phyloP scores from a whole-genome alignment of 2,329 filamentous ascomycete genomes.

The Phyllosticta ampelicida region DNA sequence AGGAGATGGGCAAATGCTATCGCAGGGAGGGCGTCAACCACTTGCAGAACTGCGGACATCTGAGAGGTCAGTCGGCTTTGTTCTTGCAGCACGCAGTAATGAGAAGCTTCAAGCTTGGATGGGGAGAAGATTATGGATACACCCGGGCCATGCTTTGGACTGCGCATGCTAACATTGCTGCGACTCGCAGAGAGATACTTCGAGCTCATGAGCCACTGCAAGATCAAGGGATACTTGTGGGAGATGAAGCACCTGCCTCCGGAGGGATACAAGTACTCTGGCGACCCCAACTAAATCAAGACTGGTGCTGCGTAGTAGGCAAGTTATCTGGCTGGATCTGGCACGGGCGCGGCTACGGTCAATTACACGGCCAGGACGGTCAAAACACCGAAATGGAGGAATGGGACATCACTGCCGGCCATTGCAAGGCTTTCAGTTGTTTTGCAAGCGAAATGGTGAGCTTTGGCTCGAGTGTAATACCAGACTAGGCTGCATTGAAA shows the following conservation, averaged over 20 bases:
- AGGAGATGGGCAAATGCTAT: slow-evolving; percentile 82
- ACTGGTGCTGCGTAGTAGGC: background rate
- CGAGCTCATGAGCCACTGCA: slow-evolving; percentile 62
- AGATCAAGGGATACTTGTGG: slow-evolving; percentile 69
- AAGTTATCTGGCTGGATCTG: background rate
- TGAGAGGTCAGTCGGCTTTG: slow-evolving; percentile 56
- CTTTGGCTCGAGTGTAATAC: background rate
- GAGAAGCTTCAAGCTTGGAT: background rate
- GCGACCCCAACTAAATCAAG: background rate
- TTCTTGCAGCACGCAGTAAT: background rate
- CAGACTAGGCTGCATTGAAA: background rate
- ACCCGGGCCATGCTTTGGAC: background rate
- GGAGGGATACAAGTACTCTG: background rate
- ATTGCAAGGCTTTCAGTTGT: background rate
- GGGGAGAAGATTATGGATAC: background rate
- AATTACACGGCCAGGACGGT: background rate
- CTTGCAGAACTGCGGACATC: slow-evolving; percentile 71
- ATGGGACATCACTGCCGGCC: background rate
- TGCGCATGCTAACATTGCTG: background rate
- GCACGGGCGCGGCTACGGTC: background rate
- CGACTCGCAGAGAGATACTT: slow-evolving; percentile 59
- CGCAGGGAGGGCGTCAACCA: slow-evolving; percentile 76
- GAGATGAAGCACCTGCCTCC: slow-evolving; percentile 33
- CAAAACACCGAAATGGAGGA: background rate
- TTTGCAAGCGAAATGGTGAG: background rate